These are phyloP conservation scores for Epichloe typhina DNA, from an alignment of 2,329 filamentous ascomycete species.

Conservation along the genomic window DNA sequence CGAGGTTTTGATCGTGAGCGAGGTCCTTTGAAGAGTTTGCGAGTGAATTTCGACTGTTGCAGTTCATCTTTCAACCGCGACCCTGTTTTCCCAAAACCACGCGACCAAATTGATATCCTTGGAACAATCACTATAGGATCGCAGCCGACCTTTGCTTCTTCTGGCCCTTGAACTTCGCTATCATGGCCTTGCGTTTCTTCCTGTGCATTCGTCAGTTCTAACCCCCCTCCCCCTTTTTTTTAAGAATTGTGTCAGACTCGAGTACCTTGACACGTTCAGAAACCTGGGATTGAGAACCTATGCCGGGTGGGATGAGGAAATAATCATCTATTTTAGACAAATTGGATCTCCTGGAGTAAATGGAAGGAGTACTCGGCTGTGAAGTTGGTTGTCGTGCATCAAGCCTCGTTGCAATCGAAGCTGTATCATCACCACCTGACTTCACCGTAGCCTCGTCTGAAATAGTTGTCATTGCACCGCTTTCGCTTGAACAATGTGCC, in stretches of 20 bases:
- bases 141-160: neutral
- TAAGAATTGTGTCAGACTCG: neutral
- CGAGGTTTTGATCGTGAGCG: conserved; percentile 29
- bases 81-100: conserved; percentile 11
- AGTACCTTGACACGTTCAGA: neutral
- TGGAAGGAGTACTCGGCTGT: neutral
- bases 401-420: neutral
- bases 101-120: conserved; percentile 8
- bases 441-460: neutral
- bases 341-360: neutral
- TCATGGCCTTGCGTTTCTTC: neutral
- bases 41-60: conserved; percentile 14
- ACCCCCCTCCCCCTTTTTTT: neutral
- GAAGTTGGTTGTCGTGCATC: neutral
- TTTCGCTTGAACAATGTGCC: conserved; percentile 6
- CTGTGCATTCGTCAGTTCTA: neutral
- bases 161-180: neutral
- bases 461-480: conserved; percentile 3
- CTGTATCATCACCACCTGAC: neutral
- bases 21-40: conserved; percentile 27
- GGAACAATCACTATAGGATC: neutral
- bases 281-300: neutral
- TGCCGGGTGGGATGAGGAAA: neutral
- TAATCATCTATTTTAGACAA: neutral
- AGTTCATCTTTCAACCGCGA: conserved; percentile 21